Percentiles rank a stretch among this genome's conserved stretches.
Evolutionary conservation across 1,139 yeast species (phyloP).

Genomic region (Schwanniomyces etchellsii): DNA sequence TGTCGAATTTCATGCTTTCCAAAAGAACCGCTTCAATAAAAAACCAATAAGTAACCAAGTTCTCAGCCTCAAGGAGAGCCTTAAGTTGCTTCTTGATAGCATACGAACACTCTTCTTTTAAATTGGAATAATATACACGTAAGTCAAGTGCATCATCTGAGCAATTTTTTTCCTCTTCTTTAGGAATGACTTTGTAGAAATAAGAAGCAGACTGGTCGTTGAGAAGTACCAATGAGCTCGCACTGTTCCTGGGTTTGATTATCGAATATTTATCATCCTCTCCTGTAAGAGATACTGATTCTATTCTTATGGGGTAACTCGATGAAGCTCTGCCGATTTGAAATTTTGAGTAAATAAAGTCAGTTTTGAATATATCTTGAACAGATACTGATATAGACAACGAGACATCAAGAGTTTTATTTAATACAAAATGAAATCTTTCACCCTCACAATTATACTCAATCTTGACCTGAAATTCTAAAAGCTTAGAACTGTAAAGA

Average conservation of each 20-base stretch:
- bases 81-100: constrained; percentile 9
- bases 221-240: constrained; percentile 42
- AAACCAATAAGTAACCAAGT: constrained; percentile 16
- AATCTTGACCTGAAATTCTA: constrained; percentile 25
- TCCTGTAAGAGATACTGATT: constrained; percentile 36
- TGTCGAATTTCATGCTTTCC: constrained; percentile 24
- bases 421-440: constrained; percentile 17
- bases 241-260: constrained; percentile 14
- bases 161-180: constrained; percentile 12
- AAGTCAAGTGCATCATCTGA: constrained; percentile 36
- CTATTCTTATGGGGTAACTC: constrained; percentile 49
- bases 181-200: constrained; percentile 46
- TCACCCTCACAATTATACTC: constrained; percentile 21
- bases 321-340: constrained; percentile 56
- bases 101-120: constrained; percentile 37
- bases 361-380: constrained; percentile 62
- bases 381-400: constrained; percentile 65
- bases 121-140: constrained; percentile 37
- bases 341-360: constrained; percentile 58
- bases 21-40: constrained; percentile 21
- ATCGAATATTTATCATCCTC: constrained; percentile 34
- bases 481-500: constrained; percentile 21
- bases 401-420: constrained; percentile 41
- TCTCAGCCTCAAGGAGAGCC: constrained; percentile 7
- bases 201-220: constrained; percentile 67